Evolutionary conservation across 768 basidiomycete species (phyloP).

Genomic region (Hericium erinaceus): DNA sequence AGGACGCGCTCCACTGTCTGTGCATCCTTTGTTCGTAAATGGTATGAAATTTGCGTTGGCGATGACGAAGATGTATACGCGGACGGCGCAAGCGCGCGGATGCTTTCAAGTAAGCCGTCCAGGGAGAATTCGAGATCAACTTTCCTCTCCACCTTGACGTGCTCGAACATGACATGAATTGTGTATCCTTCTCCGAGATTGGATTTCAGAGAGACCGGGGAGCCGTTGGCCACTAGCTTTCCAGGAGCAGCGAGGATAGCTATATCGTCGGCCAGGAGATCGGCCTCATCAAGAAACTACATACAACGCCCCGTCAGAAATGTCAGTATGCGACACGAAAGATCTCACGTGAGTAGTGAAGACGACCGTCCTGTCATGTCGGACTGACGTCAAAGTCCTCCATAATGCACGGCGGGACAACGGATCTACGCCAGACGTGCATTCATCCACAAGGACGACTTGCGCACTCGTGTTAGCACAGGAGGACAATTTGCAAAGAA

Average conservation of each 20-base stretch:
- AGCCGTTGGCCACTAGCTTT: conserved; percentile 61
- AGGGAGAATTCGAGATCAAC: conserved; percentile 14
- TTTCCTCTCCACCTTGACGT: conserved; percentile 20
- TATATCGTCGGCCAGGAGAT: conserved; percentile 67
- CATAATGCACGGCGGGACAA: conserved; percentile 70
- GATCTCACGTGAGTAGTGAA: conserved; percentile 68
- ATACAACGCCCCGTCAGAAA: neutral
- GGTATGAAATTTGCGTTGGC: conserved; percentile 38
- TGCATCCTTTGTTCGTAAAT: conserved; percentile 54
- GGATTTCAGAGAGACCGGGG: conserved; percentile 67
- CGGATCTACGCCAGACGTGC: conserved; percentile 78
- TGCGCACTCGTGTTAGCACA: neutral
- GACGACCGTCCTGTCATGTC: conserved; percentile 56
- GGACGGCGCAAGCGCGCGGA: conserved; percentile 37
- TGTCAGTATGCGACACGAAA: neutral
- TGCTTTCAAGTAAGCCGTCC: conserved; percentile 28
- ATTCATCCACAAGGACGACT: conserved; percentile 25
- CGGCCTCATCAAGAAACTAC: conserved; percentile 72
- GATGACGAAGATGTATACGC: conserved; percentile 34
- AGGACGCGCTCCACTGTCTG: conserved; percentile 46
- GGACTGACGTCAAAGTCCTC: conserved; percentile 61
- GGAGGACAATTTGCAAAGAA: too few relatives aligned
- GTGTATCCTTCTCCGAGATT: conserved; percentile 66
- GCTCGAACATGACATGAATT: conserved; percentile 40
- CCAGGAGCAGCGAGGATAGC: conserved; percentile 71